phyloP scores from a whole-genome alignment of 345 rosid genomes.

The Aurinia saxatilis region DNA sequence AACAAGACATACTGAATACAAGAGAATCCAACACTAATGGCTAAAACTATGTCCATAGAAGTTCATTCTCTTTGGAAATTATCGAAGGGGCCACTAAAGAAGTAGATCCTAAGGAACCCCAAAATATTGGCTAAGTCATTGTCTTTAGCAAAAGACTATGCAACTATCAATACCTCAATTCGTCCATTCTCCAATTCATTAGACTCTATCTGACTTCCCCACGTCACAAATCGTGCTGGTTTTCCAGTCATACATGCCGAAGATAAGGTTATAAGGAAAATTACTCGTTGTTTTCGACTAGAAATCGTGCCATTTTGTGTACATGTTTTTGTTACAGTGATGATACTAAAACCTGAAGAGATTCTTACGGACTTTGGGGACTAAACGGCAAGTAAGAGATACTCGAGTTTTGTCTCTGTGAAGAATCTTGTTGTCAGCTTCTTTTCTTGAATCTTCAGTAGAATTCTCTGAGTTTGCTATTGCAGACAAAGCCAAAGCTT shows the following conservation, averaged over 20 bases:
- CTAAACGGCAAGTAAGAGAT: conserved; percentile 71
- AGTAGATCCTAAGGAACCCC: conserved; percentile 13
- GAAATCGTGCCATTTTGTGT: too few species aligned
- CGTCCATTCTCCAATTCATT: conserved; percentile 8
- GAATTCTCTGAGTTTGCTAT: conserved; percentile 14
- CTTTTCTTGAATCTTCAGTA: conserved; percentile 21
- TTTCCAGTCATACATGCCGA: too few species aligned
- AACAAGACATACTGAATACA: neutral
- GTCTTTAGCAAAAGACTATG: conserved; percentile 20
- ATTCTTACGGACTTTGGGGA: conserved; percentile 67
- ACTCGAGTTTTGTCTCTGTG: conserved; percentile 44
- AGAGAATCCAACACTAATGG: conserved; percentile 7
- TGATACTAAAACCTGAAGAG: conserved; percentile 51
- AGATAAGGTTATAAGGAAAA: too few species aligned
- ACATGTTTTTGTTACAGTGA: neutral
- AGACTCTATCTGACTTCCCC: conserved; percentile 19
- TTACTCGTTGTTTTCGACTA: too few species aligned
- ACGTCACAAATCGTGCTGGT: too few species aligned
- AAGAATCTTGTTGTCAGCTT: conserved; percentile 30
- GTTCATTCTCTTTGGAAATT: neutral
- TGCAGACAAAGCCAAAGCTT: conserved; percentile 28
- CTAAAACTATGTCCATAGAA: neutral
- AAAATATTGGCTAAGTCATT: conserved; percentile 15
- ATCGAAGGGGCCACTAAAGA: conserved; percentile 20
- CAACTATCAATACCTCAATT: conserved; percentile 12